Evolutionary conservation across 2,329 filamentous ascomycete species (phyloP), one percentile per base, ranked within the genome.

Genomic region (Paracamarosporium sp.): DNA sequence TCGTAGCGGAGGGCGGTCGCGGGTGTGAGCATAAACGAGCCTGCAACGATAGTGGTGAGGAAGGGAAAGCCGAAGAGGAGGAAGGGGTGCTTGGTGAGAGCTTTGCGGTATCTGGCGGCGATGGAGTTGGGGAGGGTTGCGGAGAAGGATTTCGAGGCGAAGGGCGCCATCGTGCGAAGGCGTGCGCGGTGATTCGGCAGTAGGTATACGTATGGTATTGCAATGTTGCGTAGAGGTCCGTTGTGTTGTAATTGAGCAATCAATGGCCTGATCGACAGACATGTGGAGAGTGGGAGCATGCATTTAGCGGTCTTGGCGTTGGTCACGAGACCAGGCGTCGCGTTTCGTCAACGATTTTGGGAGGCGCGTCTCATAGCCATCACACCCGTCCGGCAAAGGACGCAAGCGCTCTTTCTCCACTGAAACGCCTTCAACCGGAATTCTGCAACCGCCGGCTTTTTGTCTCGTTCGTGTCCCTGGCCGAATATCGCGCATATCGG

Each of bases 1-100:
- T 99, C 95, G 79, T 98, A 99, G 57, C 96, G 87, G 47, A 99
- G 83, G 13, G 96, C 95, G 22, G 96, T 94, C 5, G 94, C 95
- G 1, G 94, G 95, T 0, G 95, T 98, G 47, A 99, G 85, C 68
- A 96, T 90, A 78, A 99, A 99, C 3, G 92, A 96, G 0, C 93
- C 94, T 1, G 90, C 92, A 25, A 99, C 87, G 72, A 99, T 97
- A 57, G 96, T 89, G 55, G 86, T 81, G 65, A 99, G 86, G 78
- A 99, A 99, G 0, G 95, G 96, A 4, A 99, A 84, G 2, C 96
- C 96, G 75, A 99, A 99, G 62, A 97, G 86, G 27, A 93, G 81
- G 76, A 99, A 99, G 1, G 95, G 96, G 69, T 91, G 92, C 71
- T 85, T 89, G 57, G 86, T 83, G 66, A 99, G 86, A 58, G 86